A percentile compares a stretch with the other conserved stretches of the same genome.
Evolutionary conservation across 306 rosid species (phyloP).

Genomic region (Pyrus betulifolia): DNA sequence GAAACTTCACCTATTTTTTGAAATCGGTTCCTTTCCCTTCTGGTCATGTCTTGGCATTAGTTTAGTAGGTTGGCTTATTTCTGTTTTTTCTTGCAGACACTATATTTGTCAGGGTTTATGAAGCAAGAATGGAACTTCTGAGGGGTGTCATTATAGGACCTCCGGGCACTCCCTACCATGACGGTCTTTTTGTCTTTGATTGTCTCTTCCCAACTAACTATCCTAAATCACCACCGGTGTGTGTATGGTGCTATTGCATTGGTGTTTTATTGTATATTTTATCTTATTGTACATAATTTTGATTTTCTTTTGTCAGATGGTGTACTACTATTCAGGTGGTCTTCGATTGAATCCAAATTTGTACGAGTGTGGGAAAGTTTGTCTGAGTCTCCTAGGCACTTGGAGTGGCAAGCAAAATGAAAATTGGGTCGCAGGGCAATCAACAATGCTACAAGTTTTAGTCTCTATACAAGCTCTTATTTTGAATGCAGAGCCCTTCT

Average conservation of each 20-base stretch:
- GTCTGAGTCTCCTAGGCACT: slow-evolving; percentile 82
- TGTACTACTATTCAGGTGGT: slow-evolving; percentile 78
- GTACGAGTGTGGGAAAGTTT: slow-evolving; percentile 66
- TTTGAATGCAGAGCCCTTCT: slow-evolving; percentile 66
- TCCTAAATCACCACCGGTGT: slow-evolving; percentile 67
- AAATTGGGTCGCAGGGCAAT: slow-evolving; percentile 61
- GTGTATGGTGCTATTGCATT: slow-evolving; percentile 17
- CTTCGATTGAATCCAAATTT: slow-evolving; percentile 75
- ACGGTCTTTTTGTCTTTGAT: slow-evolving; percentile 78
- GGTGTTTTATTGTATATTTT: background rate
- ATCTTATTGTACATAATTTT: slow-evolving; percentile 7
- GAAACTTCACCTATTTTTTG: slow-evolving; percentile 2
- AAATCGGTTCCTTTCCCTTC: background rate
- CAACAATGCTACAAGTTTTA: slow-evolving; percentile 86
- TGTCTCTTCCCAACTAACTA: slow-evolving; percentile 54
- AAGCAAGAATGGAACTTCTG: slow-evolving; percentile 67
- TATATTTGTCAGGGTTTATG: slow-evolving; percentile 68
- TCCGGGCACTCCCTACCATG: slow-evolving; percentile 78
- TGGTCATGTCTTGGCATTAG: background rate
- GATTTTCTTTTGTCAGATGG: slow-evolving; percentile 44
- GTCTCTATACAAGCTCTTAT: slow-evolving; percentile 80
- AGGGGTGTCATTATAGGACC: slow-evolving; percentile 76
- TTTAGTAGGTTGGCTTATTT: background rate
- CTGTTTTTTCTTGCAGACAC: slow-evolving; percentile 34
- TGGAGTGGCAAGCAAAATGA: slow-evolving; percentile 58